phyloP scores from a whole-genome alignment of 1,139 yeast species.

The Hyphopichia wangnamkhiaoensis region DNA sequence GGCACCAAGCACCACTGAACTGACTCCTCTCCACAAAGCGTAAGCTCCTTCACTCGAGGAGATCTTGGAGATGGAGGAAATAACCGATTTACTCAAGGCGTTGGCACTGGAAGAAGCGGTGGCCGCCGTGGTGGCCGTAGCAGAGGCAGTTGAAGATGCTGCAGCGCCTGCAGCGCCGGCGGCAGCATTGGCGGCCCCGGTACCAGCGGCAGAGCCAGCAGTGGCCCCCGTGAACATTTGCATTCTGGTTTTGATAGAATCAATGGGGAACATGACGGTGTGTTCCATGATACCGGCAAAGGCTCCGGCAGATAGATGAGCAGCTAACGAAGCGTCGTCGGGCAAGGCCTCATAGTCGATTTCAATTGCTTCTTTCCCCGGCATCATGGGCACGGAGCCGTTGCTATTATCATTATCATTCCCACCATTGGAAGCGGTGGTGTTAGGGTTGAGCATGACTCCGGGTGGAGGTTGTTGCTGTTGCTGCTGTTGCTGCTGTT shows the following conservation, averaged over 20 bases:
- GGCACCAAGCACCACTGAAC: constrained; percentile 94
- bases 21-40: constrained; percentile 93
- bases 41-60: constrained; percentile 87
- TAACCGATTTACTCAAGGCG: constrained; percentile 41
- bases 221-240: constrained; percentile 62
- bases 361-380: constrained; percentile 41
- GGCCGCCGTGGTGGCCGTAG: too few relatives aligned
- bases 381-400: constrained; percentile 11
- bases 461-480: constrained; percentile 1
- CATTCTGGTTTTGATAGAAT: constrained; percentile 94
- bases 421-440: neutral
- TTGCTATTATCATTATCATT: too few relatives aligned
- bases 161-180: neutral
- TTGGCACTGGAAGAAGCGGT: constrained; percentile 27
- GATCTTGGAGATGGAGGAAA: constrained; percentile 69
- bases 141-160: neutral
- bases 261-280: constrained; percentile 94
- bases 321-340: constrained; percentile 76
- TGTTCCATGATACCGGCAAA: constrained; percentile 99
- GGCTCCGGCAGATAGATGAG: constrained; percentile 90
- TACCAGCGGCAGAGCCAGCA: neutral
- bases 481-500: constrained; percentile 3
- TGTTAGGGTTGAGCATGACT: neutral
- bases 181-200: neutral
- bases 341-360: constrained; percentile 93